phyloP scores from a whole-genome alignment of 208 protist species.

The Trypanosomatidae sp. region DNA sequence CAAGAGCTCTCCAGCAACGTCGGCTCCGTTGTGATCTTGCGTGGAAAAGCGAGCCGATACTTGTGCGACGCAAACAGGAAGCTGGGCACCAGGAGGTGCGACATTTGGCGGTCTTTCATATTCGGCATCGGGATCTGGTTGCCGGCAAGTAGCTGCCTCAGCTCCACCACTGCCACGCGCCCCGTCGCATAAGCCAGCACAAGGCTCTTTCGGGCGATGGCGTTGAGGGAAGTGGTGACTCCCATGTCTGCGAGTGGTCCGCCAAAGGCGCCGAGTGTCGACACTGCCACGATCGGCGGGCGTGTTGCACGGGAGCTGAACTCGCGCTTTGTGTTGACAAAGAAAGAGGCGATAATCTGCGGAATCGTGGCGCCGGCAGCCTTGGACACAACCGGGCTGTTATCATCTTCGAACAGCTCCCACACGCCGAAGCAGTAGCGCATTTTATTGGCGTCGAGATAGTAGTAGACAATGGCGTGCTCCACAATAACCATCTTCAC shows the following conservation, averaged over 20 bases:
- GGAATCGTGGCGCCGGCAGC: constrained; percentile 68
- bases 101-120: constrained; percentile 42
- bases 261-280: constrained; percentile 67
- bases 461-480: constrained; percentile 85
- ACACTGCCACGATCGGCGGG: constrained; percentile 64
- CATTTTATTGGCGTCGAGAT: constrained; percentile 79
- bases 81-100: constrained; percentile 74
- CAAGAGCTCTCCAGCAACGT: constrained; percentile 87
- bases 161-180: constrained; percentile 70
- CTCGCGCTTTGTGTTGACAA: constrained; percentile 43
- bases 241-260: constrained; percentile 61
- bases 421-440: constrained; percentile 86
- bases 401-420: constrained; percentile 85
- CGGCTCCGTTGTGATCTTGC: constrained; percentile 58
- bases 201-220: constrained; percentile 81
- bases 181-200: constrained; percentile 80
- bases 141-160: constrained; percentile 61
- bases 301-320: constrained; percentile 83
- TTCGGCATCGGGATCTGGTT: constrained; percentile 59
- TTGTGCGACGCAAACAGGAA: constrained; percentile 62
- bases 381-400: constrained; percentile 42
- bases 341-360: constrained; percentile 77
- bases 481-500: constrained; percentile 86
- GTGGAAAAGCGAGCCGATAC: constrained; percentile 59
- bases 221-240: constrained; percentile 78